Evolutionary conservation across 371 early-diverging fungal genomes (phyloP).

Genomic region (Mortierella sp.): DNA sequence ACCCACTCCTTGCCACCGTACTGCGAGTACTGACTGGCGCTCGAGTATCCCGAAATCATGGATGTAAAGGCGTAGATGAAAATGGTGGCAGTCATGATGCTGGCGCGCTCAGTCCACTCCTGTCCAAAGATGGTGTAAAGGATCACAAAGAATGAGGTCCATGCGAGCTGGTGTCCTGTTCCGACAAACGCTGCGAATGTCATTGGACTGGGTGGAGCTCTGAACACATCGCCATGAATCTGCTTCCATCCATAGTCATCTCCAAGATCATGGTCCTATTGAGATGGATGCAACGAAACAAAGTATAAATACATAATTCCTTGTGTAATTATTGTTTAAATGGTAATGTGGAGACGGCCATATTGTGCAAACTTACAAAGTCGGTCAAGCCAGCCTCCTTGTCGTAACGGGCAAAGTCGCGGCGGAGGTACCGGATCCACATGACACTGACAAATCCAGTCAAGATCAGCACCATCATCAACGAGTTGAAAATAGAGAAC

Average conservation of each 20-base stretch:
- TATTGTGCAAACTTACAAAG: slow-evolving; percentile 63
- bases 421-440: slow-evolving; percentile 77
- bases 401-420: slow-evolving; percentile 88
- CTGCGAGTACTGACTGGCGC: slow-evolving; percentile 77
- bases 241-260: slow-evolving; percentile 95
- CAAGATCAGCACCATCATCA: slow-evolving; percentile 88
- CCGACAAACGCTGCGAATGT: slow-evolving; percentile 81
- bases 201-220: slow-evolving; percentile 80
- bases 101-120: slow-evolving; percentile 83
- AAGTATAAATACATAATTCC: not conserved
- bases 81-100: slow-evolving; percentile 84
- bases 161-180: slow-evolving; percentile 80
- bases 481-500: slow-evolving; percentile 89
- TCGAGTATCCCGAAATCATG: slow-evolving; percentile 78
- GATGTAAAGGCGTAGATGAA: slow-evolving; percentile 88
- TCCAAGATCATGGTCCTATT: slow-evolving; percentile 83
- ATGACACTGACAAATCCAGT: slow-evolving; percentile 80
- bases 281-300: not conserved
- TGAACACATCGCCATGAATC: slow-evolving; percentile 91
- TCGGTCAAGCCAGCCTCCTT: slow-evolving; percentile 82
- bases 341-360: not conserved
- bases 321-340: not conserved
- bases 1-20: slow-evolving; percentile 87
- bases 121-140: slow-evolving; percentile 81
- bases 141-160: slow-evolving; percentile 76